Base-by-base conservation (phyloP, 352 stramenopile genomes). In the Globisporangium cylindrosporum region DNA sequence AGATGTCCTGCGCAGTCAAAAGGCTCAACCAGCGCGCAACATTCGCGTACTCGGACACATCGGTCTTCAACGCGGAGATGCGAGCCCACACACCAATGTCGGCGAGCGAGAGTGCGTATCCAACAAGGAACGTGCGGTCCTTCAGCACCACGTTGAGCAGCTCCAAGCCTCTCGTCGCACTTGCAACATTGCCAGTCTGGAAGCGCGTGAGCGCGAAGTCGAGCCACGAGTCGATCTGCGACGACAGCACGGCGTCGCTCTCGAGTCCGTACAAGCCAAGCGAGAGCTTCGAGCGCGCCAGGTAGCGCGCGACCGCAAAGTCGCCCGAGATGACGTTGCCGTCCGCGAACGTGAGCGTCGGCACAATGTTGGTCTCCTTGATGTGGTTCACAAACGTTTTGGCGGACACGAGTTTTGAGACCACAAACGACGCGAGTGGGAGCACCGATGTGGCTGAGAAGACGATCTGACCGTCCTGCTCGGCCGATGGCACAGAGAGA, bases 71-170 rank as follows among this genome's bases (percentile, higher is more conserved):
- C 34, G 75, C 71, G 7, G 73, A 46, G 4, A 98, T 34, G 1
- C 86, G 75, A 14, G 89, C 80, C 91, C 93, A 99, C 9, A 99
- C 72, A 7, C 92, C 93, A 51, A 99, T 81, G 81, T 99, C 98
- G 1, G 97, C 98, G 22, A 99, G 84, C 24, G 96, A 97, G 9
- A 99, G 69, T 6, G 82, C 83, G 73, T 97, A 84, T 41, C 95
- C 96, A 6, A 98, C 90, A 56, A 99, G 75, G 75, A 98, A 99
- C 3, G 97, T 99, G 53, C 88, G 79, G 12, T 82, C 81, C 54
- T 86, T 79, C 36, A 99, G 79, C 53, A 95, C 75, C 9, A 86
- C 84, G 75, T 99, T 82, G 48, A 99, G 72, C 15, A 96, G 93
- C 63, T 85, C 81, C 4, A 94, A 73, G 10, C 90, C 78, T 36